These are phyloP conservation scores for Dittrichia graveolens DNA, from an alignment of 129 eudicot genomes.

Conservation along the genomic window DNA sequence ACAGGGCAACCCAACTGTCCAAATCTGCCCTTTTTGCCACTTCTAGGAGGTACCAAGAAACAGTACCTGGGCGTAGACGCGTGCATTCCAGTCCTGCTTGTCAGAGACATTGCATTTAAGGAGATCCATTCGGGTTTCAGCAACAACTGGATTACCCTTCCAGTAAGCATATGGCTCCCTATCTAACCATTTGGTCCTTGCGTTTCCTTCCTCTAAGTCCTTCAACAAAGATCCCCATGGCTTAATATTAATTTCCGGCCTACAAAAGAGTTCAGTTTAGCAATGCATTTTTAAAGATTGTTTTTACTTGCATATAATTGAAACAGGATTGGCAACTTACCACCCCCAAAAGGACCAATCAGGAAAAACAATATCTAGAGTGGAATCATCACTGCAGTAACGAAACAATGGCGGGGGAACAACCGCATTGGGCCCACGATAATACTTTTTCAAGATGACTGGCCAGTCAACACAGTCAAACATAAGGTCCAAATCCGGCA, in stretches of 20 bases:
- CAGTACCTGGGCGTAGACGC: conserved; percentile 39
- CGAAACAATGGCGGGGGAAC: conserved; percentile 54
- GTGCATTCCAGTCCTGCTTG: conserved; percentile 41
- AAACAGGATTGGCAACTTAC: conserved; percentile 30
- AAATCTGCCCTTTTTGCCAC: neutral
- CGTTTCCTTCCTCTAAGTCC: conserved; percentile 44
- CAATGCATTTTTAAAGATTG: neutral
- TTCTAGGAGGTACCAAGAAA: conserved; percentile 7
- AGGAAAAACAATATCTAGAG: conserved; percentile 57
- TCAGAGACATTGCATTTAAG: conserved; percentile 39
- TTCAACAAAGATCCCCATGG: conserved; percentile 45
- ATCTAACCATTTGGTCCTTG: conserved; percentile 38
- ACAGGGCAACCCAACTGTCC: neutral
- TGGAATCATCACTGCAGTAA: conserved; percentile 56
- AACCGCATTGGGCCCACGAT: conserved; percentile 32
- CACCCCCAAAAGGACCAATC: conserved; percentile 81
- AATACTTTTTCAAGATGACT: conserved; percentile 33
- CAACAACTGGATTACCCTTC: conserved; percentile 45
- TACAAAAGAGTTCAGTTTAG: neutral
- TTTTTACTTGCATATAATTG: neutral
- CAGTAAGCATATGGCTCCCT: conserved; percentile 47
- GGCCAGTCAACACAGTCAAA: conserved; percentile 59
- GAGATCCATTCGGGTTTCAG: conserved; percentile 38
- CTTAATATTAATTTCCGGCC: conserved; percentile 45
- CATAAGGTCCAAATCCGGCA: conserved; percentile 60